Percentiles rank a stretch among this genome's conserved stretches.
Conservation (phyloP, 2,329 filamentous ascomycete species). For the Pezizomycotina sp. region DNA sequence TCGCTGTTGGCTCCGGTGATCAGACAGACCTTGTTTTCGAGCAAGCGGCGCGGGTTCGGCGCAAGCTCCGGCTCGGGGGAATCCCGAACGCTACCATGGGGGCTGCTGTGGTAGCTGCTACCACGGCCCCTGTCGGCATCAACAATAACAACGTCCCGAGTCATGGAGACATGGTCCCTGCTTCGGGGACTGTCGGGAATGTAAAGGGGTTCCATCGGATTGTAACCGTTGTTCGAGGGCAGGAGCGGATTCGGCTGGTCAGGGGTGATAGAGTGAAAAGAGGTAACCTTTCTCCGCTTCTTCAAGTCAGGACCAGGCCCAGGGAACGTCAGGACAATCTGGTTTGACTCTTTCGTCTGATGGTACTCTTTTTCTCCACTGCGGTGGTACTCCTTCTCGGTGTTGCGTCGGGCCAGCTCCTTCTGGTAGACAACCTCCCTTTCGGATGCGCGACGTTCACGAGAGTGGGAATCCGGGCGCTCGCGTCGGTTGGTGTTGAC, state of each 20-base stretch:
- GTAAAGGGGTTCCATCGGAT: conserved; percentile 16
- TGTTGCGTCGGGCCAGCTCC: too few species aligned
- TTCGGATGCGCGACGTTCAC: too few species aligned
- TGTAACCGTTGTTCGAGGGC: too few species aligned
- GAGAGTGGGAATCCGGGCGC: too few species aligned
- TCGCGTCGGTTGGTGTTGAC: too few species aligned
- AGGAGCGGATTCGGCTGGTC: conserved; percentile 7
- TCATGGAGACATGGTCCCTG: conserved; percentile 6
- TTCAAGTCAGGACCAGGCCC: too few species aligned
- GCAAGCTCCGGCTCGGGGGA: conserved; percentile 14
- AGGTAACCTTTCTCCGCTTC: conserved; percentile 16
- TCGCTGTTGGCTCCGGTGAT: conserved; percentile 55
- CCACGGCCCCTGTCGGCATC: conserved; percentile 16
- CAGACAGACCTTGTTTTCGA: conserved; percentile 30
- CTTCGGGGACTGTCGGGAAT: conserved; percentile 16
- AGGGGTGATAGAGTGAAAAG: conserved; percentile 9
- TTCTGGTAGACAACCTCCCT: too few species aligned
- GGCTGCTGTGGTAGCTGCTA: conserved; percentile 6
- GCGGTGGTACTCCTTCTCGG: too few species aligned
- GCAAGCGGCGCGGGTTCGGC: conserved; percentile 21
- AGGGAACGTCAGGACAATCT: conserved; percentile 17
- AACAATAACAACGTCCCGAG: conserved; percentile 17
- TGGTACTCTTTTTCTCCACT: too few species aligned
- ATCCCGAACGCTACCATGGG: conserved; percentile 3
- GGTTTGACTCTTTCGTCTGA: too few species aligned